Evolutionary conservation across 805 yeast species (phyloP).

Genomic region (Lachancea fermentati): DNA sequence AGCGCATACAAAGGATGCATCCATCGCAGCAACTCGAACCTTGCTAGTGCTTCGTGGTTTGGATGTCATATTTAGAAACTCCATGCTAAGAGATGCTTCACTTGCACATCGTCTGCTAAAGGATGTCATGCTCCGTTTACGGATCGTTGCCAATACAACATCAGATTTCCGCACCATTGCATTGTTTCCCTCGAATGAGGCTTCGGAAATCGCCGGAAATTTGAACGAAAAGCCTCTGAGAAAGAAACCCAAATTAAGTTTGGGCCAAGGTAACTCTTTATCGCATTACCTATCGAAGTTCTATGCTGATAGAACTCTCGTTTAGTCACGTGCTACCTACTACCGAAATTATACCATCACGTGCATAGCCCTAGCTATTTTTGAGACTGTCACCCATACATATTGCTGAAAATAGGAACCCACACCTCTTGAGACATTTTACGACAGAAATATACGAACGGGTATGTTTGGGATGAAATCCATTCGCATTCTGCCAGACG

Average conservation of each 20-base stretch:
- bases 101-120: constrained; percentile 21
- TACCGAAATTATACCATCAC: too few relatives aligned
- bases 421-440: too few relatives aligned
- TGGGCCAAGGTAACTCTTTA: constrained; percentile 9
- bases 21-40: constrained; percentile 7
- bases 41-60: constrained; percentile 21
- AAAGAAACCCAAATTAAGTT: neutral
- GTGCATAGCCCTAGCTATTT: too few relatives aligned
- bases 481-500: too few relatives aligned
- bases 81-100: constrained; percentile 16
- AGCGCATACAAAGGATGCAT: neutral
- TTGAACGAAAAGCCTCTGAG: too few relatives aligned
- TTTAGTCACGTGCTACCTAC: too few relatives aligned
- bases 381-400: too few relatives aligned
- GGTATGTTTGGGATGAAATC: too few relatives aligned
- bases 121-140: constrained; percentile 18
- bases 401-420: too few relatives aligned
- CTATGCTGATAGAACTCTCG: constrained; percentile 22
- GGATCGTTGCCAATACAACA: constrained; percentile 17
- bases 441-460: too few relatives aligned
- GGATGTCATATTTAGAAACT: constrained; percentile 27
- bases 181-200: too few relatives aligned
- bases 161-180: neutral
- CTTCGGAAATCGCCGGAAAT: too few relatives aligned
- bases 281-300: constrained; percentile 23